Base-by-base conservation (phyloP, 2,329 filamentous ascomycete genomes). In the Ceratocystis lukuohia region DNA sequence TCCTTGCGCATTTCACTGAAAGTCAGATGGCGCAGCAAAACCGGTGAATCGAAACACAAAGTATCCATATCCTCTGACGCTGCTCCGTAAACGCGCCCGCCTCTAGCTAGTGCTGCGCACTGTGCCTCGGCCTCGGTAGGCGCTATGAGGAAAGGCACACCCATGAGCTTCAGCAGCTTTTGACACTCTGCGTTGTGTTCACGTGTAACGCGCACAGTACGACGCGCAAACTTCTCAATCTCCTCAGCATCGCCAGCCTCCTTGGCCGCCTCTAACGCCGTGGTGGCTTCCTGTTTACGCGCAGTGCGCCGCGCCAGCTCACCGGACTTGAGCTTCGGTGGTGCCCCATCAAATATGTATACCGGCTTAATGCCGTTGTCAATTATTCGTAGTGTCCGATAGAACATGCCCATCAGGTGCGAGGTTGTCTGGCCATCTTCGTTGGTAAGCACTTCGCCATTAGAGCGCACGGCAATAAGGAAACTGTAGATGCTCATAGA, bases 401-500 rank as follows among this genome's bases (percentile, higher is more conserved):
- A 99, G 80, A 99, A 99, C 86, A 99, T 93, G 73, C 94, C 94
- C 92, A 99, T 97, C 17, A 99, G 80, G 75, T 99, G 94, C 20
- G 94, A 99, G 0, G 94, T 99, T 1, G 94, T 99, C 76, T 97
- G 91, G 73, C 94, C 94, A 64, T 87, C 88, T 73, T 99, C 94
- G 76, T 88, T 95, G 83, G 87, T 97, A 72, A 99, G 87, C 77
- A 96, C 91, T 76, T 99, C 91, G 71, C 94, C 94, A 72, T 96
- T 91, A 72, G 92, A 96, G 71, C 94, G 91, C 66, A 99, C 94
- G 62, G 94, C 94, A 74, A 99, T 94, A 69, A 99, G 84, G 80
- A 99, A 99, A 77, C 90, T 96, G 82, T 99, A 99, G 73, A 99
- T 92, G 77, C 90, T 96, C 94, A 99, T 99, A 61, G 94, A 99